Percentiles rank a stretch among this genome's conserved stretches.
Evolutionary conservation across 1,284 basidiomycete genomes (phyloP).

Genomic region (Naganishia sp.): DNA sequence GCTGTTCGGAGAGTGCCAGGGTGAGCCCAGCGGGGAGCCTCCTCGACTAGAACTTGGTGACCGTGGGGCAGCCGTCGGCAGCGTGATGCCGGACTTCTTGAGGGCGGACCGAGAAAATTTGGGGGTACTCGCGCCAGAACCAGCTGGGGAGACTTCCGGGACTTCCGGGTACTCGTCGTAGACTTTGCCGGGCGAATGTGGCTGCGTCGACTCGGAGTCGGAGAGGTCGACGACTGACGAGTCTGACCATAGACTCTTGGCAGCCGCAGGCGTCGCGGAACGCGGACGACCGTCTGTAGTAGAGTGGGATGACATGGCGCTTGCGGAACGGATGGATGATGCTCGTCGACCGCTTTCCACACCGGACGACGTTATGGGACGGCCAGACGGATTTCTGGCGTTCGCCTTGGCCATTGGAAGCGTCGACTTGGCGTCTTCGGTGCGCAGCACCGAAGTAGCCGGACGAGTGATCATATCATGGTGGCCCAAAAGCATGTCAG

Average conservation of each 20-base stretch:
- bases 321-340: constrained; percentile 6
- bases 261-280: neutral
- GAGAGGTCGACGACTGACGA: constrained; percentile 12
- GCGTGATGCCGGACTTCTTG: constrained; percentile 20
- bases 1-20: constrained; percentile 19
- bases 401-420: neutral
- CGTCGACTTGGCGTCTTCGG: neutral
- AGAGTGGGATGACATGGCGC: neutral
- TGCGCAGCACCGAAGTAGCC: neutral
- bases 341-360: constrained; percentile 2
- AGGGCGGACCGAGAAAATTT: constrained; percentile 32
- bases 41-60: constrained; percentile 7
- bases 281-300: neutral
- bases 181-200: constrained; percentile 8
- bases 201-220: constrained; percentile 12
- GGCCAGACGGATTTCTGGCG: neutral
- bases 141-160: neutral
- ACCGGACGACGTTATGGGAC: neutral
- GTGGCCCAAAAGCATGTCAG: constrained; percentile 7
- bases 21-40: constrained; percentile 16
- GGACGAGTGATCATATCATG: constrained; percentile 19
- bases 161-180: constrained; percentile 19
- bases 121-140: constrained; percentile 11
- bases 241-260: constrained; percentile 20
- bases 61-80: constrained; percentile 32